A percentile compares a stretch with the other conserved stretches of the same genome.
phyloP scores from a whole-genome alignment of 2,329 filamentous ascomycete genomes.

The Lachnellula cervina region DNA sequence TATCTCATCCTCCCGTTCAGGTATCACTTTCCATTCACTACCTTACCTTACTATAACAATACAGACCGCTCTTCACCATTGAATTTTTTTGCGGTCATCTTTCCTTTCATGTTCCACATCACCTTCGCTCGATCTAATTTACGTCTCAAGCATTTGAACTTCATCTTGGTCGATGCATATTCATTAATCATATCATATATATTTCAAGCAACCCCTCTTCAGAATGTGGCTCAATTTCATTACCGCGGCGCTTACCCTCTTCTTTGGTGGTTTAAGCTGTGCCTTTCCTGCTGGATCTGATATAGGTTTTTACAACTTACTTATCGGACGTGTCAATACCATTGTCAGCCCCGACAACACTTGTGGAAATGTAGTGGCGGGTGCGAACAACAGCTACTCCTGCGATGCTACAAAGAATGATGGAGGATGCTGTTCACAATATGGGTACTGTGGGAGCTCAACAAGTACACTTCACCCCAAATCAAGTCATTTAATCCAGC shows the following conservation, averaged over 20 bases:
- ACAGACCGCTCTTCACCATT: too few species aligned
- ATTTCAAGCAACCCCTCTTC: too few species aligned
- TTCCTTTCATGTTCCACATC: too few species aligned
- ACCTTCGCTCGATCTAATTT: too few species aligned
- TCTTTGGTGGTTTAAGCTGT: conserved; percentile 3
- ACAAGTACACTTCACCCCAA: conserved; percentile 1
- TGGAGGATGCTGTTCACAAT: conserved; percentile 30
- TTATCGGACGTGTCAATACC: conserved; percentile 1
- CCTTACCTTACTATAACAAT: too few species aligned
- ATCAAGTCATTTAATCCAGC: neutral
- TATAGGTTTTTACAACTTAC: conserved; percentile 3
- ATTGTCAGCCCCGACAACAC: conserved; percentile 14
- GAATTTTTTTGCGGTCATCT: too few species aligned
- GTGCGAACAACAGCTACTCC: conserved; percentile 18
- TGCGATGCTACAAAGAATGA: conserved; percentile 19
- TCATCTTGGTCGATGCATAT: too few species aligned
- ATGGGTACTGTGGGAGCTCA: conserved; percentile 29
- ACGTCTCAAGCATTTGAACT: too few species aligned
- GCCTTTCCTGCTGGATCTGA: conserved; percentile 5
- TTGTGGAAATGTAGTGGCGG: conserved; percentile 14
- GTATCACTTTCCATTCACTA: too few species aligned
- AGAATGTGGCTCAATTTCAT: neutral
- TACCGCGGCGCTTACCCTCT: conserved; percentile 3
- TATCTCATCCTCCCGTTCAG: too few species aligned
- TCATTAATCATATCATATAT: too few species aligned